Evolutionary conservation across 2,329 filamentous ascomycete species (phyloP).

Genomic region (Fonsecaea monophora): DNA sequence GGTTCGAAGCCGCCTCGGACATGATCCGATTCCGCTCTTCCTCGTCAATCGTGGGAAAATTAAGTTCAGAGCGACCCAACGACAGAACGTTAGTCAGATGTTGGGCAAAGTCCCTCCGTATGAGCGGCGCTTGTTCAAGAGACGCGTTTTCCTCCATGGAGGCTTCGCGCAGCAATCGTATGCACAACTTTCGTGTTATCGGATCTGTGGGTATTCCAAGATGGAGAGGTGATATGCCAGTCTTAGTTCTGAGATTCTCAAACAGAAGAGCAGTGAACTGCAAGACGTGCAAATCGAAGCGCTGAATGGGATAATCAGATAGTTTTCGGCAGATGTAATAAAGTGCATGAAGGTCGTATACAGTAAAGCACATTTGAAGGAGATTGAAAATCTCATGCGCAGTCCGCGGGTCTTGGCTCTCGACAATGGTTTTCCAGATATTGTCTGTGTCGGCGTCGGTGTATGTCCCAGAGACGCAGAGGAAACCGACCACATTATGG

Average conservation of each 20-base stretch:
- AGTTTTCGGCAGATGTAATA: conserved; percentile 76
- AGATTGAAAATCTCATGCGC: conserved; percentile 79
- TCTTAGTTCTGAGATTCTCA: conserved; percentile 55
- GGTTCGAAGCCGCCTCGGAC: conserved; percentile 22
- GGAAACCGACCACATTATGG: conserved; percentile 83
- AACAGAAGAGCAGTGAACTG: conserved; percentile 67
- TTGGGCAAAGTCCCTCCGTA: conserved; percentile 38
- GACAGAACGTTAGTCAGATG: conserved; percentile 26
- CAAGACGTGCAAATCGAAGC: conserved; percentile 68
- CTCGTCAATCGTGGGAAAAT: conserved; percentile 21
- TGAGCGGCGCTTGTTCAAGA: conserved; percentile 52
- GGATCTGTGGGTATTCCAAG: conserved; percentile 25
- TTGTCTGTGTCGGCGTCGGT: conserved; percentile 73
- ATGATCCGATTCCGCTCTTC: conserved; percentile 28
- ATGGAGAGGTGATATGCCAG: conserved; percentile 9
- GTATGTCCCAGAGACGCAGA: conserved; percentile 80
- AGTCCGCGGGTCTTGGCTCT: conserved; percentile 83
- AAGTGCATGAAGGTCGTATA: conserved; percentile 51
- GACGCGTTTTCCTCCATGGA: conserved; percentile 63
- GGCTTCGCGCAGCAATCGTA: conserved; percentile 75
- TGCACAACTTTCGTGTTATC: conserved; percentile 55
- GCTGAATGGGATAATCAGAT: conserved; percentile 66
- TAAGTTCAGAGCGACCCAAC: conserved; percentile 23
- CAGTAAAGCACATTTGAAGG: conserved; percentile 58
- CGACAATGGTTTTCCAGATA: conserved; percentile 82